Percentiles rank a stretch among this genome's conserved stretches.
phyloP scores from a whole-genome alignment of 2,329 filamentous ascomycete species.

The Onygenales sp. region DNA sequence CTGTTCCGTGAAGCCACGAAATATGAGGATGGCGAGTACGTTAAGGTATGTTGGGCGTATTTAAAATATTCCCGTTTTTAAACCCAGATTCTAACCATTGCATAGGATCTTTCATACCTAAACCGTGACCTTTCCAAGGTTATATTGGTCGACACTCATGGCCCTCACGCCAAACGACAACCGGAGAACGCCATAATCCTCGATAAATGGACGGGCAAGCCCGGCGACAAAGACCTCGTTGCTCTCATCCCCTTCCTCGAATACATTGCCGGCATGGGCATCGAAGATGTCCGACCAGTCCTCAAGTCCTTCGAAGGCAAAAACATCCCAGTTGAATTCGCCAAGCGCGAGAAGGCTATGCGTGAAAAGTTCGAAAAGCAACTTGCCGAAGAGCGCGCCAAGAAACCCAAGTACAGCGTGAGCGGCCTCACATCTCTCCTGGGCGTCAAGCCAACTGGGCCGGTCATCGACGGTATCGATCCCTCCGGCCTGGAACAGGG shows the following conservation, averaged over 20 bases:
- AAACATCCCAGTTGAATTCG: slow-evolving; percentile 83
- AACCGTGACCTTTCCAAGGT: slow-evolving; percentile 95
- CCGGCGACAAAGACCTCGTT: slow-evolving; percentile 77
- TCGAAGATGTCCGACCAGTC: slow-evolving; percentile 74
- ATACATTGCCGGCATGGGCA: slow-evolving; percentile 90
- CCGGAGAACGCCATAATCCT: slow-evolving; percentile 95
- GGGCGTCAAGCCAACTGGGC: slow-evolving; percentile 63
- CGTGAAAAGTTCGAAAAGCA: slow-evolving; percentile 78
- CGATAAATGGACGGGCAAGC: slow-evolving; percentile 78
- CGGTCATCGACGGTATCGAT: slow-evolving; percentile 52
- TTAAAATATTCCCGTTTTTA: neutral
- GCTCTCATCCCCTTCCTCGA: slow-evolving; percentile 92
- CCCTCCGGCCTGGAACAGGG: slow-evolving; percentile 71
- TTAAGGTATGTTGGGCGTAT: slow-evolving; percentile 60
- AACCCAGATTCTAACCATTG: slow-evolving; percentile 5
- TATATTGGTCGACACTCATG: slow-evolving; percentile 83
- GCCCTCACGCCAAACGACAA: slow-evolving; percentile 72
- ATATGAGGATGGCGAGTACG: slow-evolving; percentile 89
- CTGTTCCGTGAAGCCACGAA: slow-evolving; percentile 94
- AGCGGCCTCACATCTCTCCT: slow-evolving; percentile 62
- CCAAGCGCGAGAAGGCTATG: slow-evolving; percentile 73
- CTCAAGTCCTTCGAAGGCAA: slow-evolving; percentile 82
- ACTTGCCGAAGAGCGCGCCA: slow-evolving; percentile 57
- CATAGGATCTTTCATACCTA: slow-evolving; percentile 86
- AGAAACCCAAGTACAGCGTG: slow-evolving; percentile 51